phyloP scores from a whole-genome alignment of 2,329 filamentous ascomycete genomes.

The Apiospora aurea region DNA sequence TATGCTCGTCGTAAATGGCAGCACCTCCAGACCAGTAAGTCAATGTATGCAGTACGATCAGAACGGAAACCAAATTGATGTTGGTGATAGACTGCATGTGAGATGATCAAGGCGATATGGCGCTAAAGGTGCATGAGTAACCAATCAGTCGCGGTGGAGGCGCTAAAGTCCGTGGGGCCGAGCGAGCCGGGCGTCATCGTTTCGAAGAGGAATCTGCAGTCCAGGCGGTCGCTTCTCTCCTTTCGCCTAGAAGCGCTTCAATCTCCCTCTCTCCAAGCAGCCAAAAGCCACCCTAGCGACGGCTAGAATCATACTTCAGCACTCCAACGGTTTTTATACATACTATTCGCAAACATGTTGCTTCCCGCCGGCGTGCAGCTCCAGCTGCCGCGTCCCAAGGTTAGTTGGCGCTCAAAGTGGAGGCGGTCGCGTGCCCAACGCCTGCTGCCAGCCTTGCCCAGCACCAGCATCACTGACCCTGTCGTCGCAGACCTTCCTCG shows the following conservation, averaged over 20 bases:
- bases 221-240: background rate
- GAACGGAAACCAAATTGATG: background rate
- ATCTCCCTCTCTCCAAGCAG: background rate
- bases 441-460: constrained; percentile 26
- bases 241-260: background rate
- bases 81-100: background rate
- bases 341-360: constrained; percentile 1
- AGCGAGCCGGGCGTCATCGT: constrained; percentile 16
- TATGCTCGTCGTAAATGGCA: too few relatives aligned
- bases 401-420: constrained; percentile 8
- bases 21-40: background rate
- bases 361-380: constrained; percentile 24
- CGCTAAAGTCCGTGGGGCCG: constrained; percentile 15
- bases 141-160: constrained; percentile 9
- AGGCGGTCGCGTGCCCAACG: constrained; percentile 7
- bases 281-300: constrained; percentile 8
- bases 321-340: background rate
- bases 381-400: constrained; percentile 28
- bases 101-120: background rate
- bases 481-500: constrained; percentile 75
- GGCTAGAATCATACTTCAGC: background rate
- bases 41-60: background rate
- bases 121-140: constrained; percentile 14
- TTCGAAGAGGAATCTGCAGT: constrained; percentile 9
- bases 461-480: constrained; percentile 2